phyloP scores from a whole-genome alignment of 176 grass and related monocot species.

The Themeda triandra region DNA sequence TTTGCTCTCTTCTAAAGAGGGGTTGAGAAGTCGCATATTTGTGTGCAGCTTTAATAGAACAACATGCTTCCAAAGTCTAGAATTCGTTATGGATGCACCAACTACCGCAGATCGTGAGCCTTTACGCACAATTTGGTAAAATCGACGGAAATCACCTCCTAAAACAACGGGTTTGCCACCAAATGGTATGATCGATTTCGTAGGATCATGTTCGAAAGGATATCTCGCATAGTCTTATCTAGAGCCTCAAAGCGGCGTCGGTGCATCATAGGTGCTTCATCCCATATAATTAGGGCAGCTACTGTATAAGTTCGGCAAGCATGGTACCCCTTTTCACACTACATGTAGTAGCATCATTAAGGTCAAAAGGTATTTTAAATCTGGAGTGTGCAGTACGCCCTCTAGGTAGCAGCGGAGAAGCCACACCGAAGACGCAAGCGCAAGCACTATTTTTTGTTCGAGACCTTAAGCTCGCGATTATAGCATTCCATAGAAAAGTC shows the following conservation, averaged over 20 bases:
- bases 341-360: neutral
- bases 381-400: neutral
- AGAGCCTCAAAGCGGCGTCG: neutral
- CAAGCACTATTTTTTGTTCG: neutral
- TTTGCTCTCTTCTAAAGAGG: neutral
- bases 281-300: neutral
- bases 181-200: neutral
- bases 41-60: neutral
- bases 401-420: neutral
- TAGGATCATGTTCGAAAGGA: neutral
- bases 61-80: neutral
- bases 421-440: neutral
- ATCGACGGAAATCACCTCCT: conserved; percentile 15
- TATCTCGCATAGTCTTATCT: neutral
- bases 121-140: neutral
- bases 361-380: neutral
- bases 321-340: neutral
- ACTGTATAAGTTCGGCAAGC: neutral
- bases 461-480: neutral
- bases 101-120: neutral
- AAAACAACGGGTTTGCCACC: neutral
- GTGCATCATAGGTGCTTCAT: conserved; percentile 18
- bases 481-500: conserved; percentile 13
- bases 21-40: neutral
- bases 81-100: neutral